These are phyloP conservation scores for Apiospora marii DNA, from an alignment of 2,329 filamentous ascomycete genomes.

Conservation along the genomic window DNA sequence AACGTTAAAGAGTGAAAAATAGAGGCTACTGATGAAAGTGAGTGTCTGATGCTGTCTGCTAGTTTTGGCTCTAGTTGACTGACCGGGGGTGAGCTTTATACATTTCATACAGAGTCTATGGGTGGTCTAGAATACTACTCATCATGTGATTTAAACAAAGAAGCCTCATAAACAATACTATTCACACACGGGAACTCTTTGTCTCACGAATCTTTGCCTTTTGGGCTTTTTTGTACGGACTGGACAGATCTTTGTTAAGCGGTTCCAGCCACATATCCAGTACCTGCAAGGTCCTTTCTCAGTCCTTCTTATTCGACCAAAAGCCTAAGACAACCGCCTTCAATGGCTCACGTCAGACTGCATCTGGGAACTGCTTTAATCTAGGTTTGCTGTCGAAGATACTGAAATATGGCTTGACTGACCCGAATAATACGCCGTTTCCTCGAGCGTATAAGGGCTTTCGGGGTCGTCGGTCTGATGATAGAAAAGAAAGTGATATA, in stretches of 20 bases:
- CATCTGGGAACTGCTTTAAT: too few relatives aligned
- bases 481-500: too few relatives aligned
- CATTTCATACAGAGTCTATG: not conserved
- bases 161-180: rapidly evolving
- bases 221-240: rapidly evolving
- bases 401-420: too few relatives aligned
- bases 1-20: not conserved
- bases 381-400: not conserved
- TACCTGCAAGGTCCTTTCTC: not conserved
- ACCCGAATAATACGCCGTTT: too few relatives aligned
- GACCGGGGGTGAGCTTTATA: not conserved
- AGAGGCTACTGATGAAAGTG: not conserved
- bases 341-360: too few relatives aligned
- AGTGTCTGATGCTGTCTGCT: not conserved
- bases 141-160: not conserved
- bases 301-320: not conserved
- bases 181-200: not conserved
- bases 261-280: not conserved
- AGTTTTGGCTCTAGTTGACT: not conserved
- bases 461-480: too few relatives aligned
- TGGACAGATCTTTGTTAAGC: not conserved
- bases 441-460: too few relatives aligned
- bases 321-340: too few relatives aligned
- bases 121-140: not conserved
- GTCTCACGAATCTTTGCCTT: not conserved